Evolutionary conservation across 2,329 filamentous ascomycete genomes (phyloP).

Genomic region (Ilyonectria destructans): DNA sequence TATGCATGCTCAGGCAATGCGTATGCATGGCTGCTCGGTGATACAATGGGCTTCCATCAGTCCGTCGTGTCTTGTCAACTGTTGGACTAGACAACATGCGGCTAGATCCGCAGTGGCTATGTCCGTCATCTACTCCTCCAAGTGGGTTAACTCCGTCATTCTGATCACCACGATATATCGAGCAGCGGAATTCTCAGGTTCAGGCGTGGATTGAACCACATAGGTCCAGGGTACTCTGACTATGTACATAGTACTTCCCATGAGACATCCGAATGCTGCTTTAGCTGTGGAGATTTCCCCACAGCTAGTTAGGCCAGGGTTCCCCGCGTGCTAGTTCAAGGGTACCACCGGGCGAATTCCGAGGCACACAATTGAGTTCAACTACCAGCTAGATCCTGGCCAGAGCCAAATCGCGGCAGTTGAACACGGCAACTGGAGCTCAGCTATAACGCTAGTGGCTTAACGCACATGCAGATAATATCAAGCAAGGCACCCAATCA

Average conservation of each 20-base stretch:
- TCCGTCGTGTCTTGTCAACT: too few species aligned
- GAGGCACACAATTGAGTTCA: neutral
- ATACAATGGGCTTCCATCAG: too few species aligned
- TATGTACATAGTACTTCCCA: too few species aligned
- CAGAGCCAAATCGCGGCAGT: neutral
- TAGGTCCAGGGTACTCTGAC: too few species aligned
- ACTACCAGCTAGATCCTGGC: too few species aligned
- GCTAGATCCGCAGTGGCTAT: neutral
- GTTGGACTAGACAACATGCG: neutral
- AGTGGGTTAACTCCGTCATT: neutral
- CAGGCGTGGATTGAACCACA: too few species aligned
- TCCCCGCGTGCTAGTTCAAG: constrained; percentile 1
- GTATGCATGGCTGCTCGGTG: too few species aligned
- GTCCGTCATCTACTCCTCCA: neutral
- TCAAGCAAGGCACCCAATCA: too few species aligned
- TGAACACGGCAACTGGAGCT: neutral
- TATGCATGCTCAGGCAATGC: too few species aligned
- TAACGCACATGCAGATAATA: neutral
- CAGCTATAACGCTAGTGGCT: too few species aligned
- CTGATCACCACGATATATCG: neutral
- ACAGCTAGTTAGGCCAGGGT: neutral
- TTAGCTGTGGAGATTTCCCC: neutral
- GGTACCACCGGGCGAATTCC: neutral
- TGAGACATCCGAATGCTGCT: neutral
- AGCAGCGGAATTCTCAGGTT: neutral